These are phyloP conservation scores for Phytophthora sp. DNA, from an alignment of 352 stramenopile species.

Conservation along the genomic window DNA sequence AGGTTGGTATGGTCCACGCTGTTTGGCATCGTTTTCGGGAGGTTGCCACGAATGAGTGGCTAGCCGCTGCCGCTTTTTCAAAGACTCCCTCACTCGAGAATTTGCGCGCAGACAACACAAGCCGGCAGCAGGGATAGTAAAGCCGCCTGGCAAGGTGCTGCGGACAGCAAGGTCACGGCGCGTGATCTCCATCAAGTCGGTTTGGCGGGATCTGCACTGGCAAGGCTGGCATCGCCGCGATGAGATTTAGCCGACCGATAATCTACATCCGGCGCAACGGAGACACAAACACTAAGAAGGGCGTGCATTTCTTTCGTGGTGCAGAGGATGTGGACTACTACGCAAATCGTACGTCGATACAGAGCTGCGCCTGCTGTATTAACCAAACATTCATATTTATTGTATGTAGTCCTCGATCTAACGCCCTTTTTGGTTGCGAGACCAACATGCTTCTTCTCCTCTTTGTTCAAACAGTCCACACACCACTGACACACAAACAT, in stretches of 20 bases:
- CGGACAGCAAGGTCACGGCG: constrained; percentile 6
- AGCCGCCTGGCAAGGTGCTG: neutral
- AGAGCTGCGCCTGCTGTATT: too few relatives aligned
- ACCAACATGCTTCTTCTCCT: too few relatives aligned
- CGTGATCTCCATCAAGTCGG: constrained; percentile 13
- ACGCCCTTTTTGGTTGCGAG: too few relatives aligned
- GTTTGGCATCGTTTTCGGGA: too few relatives aligned
- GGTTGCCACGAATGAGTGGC: too few relatives aligned
- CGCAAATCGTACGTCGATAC: constrained; percentile 10
- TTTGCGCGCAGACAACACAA: neutral
- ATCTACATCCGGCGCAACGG: neutral
- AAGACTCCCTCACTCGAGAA: constrained; percentile 4
- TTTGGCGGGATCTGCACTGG: constrained; percentile 11
- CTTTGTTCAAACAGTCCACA: too few relatives aligned
- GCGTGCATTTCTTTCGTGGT: too few relatives aligned
- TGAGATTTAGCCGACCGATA: constrained; percentile 12
- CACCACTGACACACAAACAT: too few relatives aligned
- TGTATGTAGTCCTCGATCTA: too few relatives aligned
- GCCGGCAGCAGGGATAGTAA: constrained; percentile 1
- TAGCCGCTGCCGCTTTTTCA: too few relatives aligned
- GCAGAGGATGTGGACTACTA: constrained; percentile 14
- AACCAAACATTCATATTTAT: neutral
- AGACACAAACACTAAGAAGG: neutral
- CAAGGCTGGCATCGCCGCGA: constrained; percentile 6
- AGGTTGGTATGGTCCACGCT: too few relatives aligned